Base-by-base conservation (phyloP, 495 filamentous ascomycete genomes). In the Penicillium mononematosum region DNA sequence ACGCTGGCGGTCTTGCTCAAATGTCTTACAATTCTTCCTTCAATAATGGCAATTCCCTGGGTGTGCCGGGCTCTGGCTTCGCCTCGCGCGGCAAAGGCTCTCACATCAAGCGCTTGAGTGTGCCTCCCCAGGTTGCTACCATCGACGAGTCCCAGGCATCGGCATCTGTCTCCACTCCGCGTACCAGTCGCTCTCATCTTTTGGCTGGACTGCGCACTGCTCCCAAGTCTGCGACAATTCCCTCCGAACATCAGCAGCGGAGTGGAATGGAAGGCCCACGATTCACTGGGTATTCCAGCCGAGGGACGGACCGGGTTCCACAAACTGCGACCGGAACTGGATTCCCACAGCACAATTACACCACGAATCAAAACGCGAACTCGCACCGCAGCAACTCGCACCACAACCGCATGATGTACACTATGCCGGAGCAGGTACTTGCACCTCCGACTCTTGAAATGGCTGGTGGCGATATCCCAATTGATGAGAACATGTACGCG, bases 1-100 rank as follows among this genome's bases (percentile, higher is more conserved):
- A 96, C 92, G 85, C 92, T 83, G 94, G 92, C 83, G 91, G 92
- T 92, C 90, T 96, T 82, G 88, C 93, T 92, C 94, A 96, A 81
- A 98, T 98, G 95, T 88, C 90, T 74, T 95, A 93, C 83, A 88
- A 89, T 78, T 88, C 78, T 63, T 78, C 83, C 68, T 81, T 83
- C 72, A 78, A 82, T 72, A 81, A 82, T 76, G 85, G 84, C 70
- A 67, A 66, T 58, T 80, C 79, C 61, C 76, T 94, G 66, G 88
- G 86, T 56, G 84, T 88, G 70, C 86, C 90, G 17, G 75, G 81
- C 59, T 87, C 88, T 59, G 88, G 89, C 58, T 88, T 96, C 68
- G 90, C 90, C 50, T 92, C 91, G 50, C 87, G 91, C 48, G 85
- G 88, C 55, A 88, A 87, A 67, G 90, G 88, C 62, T 80, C 88